Conservation (phyloP, 176 grass and related monocot genomes). For the Microstegium vimineum region DNA sequence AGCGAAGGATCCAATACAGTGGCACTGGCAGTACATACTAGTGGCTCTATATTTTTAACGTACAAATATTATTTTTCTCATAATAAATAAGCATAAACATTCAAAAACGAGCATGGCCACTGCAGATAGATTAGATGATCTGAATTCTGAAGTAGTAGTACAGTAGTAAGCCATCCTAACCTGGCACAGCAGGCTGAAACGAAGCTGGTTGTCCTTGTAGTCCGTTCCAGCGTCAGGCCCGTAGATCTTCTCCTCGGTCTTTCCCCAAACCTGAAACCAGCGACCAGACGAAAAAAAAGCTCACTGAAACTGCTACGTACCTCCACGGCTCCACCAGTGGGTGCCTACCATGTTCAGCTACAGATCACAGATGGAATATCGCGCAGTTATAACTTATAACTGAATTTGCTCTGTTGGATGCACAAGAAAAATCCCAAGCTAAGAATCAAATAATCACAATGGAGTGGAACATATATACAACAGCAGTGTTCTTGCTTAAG, state of each 20-base stretch:
- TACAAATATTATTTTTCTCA: too few relatives aligned
- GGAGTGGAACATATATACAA: too few relatives aligned
- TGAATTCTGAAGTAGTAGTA: background rate
- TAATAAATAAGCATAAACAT: too few relatives aligned
- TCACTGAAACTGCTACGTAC: background rate
- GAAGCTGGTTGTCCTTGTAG: constrained; percentile 75
- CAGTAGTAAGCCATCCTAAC: constrained; percentile 15
- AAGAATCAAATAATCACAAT: too few relatives aligned
- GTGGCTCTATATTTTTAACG: too few relatives aligned
- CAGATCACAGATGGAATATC: background rate
- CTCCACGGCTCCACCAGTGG: too few relatives aligned
- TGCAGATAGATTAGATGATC: background rate
- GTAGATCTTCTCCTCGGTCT: constrained; percentile 93
- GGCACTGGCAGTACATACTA: background rate
- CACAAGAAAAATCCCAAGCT: too few relatives aligned
- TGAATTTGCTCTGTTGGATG: too few relatives aligned
- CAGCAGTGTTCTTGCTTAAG: too few relatives aligned
- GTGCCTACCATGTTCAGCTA: background rate
- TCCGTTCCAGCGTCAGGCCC: constrained; percentile 70
- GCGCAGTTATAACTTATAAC: too few relatives aligned
- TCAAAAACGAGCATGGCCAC: too few relatives aligned
- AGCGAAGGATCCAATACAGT: background rate
- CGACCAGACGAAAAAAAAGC: background rate
- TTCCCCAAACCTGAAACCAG: constrained; percentile 88
- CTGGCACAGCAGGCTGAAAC: constrained; percentile 89